Conservation (phyloP, 2,329 filamentous ascomycete genomes). For the Cladosporium sphaerospermum region DNA sequence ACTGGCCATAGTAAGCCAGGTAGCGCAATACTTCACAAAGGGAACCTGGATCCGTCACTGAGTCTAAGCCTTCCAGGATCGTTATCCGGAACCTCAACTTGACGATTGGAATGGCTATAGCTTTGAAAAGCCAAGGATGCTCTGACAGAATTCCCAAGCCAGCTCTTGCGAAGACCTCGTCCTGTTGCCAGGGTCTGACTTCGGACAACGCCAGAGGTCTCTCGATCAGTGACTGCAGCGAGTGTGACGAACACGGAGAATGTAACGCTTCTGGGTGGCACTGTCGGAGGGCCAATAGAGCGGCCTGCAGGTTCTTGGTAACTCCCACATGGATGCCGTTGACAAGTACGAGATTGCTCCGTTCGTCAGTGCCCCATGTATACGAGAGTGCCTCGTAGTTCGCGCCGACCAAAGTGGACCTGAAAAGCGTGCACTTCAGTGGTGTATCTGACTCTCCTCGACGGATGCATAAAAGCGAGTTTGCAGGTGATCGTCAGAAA, state of each 20-base stretch:
- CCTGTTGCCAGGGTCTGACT: no score
- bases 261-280: neutral
- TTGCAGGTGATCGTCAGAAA: neutral
- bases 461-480: neutral
- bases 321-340: neutral
- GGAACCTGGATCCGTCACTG: no score
- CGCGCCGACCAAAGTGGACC: neutral
- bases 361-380: neutral
- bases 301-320: neutral
- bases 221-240: neutral
- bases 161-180: no score
- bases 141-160: no score
- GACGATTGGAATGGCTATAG: no score
- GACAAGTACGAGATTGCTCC: neutral
- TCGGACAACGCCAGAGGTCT: no score
- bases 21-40: no score
- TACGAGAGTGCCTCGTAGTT: slow-evolving; percentile 1
- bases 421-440: neutral
- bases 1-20: no score
- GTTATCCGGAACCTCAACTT: no score
- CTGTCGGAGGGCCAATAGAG: neutral
- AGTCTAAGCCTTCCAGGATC: no score
- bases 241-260: neutral
- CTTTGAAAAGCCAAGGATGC: no score
- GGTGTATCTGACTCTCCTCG: neutral